Evolutionary conservation across 495 filamentous ascomycete genomes (phyloP).

Genomic region (Aspergillus sparsus): DNA sequence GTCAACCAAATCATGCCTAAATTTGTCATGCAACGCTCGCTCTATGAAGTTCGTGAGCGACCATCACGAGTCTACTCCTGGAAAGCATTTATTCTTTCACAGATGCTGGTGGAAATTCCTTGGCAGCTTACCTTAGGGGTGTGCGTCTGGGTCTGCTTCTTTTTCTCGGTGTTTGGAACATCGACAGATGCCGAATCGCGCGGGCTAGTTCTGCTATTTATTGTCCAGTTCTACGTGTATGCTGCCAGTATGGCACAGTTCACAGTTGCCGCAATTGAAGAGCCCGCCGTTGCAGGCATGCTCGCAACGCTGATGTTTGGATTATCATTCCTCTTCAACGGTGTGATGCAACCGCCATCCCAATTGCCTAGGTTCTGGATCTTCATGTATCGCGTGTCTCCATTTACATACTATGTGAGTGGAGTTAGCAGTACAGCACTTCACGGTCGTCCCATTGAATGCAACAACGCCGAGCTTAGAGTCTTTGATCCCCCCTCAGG

Average conservation of each 20-base stretch:
- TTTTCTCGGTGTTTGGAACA: slow-evolving; percentile 47
- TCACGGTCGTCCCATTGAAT: slow-evolving; percentile 54
- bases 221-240: slow-evolving; percentile 51
- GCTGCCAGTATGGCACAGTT: slow-evolving; percentile 52
- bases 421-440: slow-evolving; percentile 26
- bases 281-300: slow-evolving; percentile 55
- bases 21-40: slow-evolving; percentile 48
- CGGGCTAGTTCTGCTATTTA: slow-evolving; percentile 53
- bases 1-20: slow-evolving; percentile 59
- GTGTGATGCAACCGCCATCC: slow-evolving; percentile 60
- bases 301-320: slow-evolving; percentile 57
- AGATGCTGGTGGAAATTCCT: slow-evolving; percentile 53
- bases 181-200: slow-evolving; percentile 42
- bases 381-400: slow-evolving; percentile 72
- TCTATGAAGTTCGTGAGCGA: slow-evolving; percentile 55
- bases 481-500: slow-evolving; percentile 50
- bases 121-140: slow-evolving; percentile 48
- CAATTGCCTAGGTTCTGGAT: slow-evolving; percentile 69
- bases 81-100: slow-evolving; percentile 52
- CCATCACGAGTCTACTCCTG: slow-evolving; percentile 54
- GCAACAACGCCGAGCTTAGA: slow-evolving; percentile 53
- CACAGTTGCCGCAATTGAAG: slow-evolving; percentile 53
- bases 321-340: slow-evolving; percentile 55
- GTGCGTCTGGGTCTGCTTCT: slow-evolving; percentile 49
- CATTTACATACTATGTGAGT: slow-evolving; percentile 64